Conservation (phyloP, 202 grass and related monocot species). For the Eragrostis tef region DNA sequence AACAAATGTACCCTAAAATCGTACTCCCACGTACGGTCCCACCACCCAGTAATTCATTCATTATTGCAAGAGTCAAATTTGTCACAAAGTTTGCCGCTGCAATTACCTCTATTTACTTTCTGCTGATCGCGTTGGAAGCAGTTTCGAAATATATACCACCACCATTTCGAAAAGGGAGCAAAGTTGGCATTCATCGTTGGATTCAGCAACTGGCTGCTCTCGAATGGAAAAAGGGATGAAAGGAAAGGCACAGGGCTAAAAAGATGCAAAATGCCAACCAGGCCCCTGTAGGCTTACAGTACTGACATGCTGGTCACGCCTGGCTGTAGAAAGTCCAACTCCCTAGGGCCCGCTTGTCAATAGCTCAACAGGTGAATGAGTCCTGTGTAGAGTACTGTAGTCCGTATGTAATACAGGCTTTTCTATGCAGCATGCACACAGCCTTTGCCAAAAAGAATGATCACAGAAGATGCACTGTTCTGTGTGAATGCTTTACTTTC, state of each 20-base stretch:
- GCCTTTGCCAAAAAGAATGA: conserved; percentile 20
- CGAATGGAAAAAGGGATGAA: not conserved
- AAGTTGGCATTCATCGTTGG: not conserved
- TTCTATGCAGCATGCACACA: not conserved
- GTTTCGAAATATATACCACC: not conserved
- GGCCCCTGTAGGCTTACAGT: not conserved
- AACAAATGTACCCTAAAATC: too few species aligned
- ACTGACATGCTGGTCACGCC: not conserved
- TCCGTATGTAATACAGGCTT: not conserved
- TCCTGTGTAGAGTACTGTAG: not conserved
- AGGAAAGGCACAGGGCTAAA: not conserved
- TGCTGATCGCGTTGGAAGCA: not conserved
- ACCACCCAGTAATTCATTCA: too few species aligned
- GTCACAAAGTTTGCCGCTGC: not conserved
- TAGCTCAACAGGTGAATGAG: not conserved
- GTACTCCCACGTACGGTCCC: too few species aligned
- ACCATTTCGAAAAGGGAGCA: not conserved
- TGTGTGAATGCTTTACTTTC: not conserved
- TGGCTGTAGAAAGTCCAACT: not conserved
- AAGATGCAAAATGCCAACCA: not conserved
- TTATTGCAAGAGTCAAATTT: too few species aligned
- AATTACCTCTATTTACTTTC: not conserved
- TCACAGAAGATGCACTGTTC: not conserved
- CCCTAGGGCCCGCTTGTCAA: not conserved
- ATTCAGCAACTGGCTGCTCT: not conserved